Evolutionary conservation across 2,329 filamentous ascomycete genomes (phyloP).

Genomic region (Monosporascus sp.): DNA sequence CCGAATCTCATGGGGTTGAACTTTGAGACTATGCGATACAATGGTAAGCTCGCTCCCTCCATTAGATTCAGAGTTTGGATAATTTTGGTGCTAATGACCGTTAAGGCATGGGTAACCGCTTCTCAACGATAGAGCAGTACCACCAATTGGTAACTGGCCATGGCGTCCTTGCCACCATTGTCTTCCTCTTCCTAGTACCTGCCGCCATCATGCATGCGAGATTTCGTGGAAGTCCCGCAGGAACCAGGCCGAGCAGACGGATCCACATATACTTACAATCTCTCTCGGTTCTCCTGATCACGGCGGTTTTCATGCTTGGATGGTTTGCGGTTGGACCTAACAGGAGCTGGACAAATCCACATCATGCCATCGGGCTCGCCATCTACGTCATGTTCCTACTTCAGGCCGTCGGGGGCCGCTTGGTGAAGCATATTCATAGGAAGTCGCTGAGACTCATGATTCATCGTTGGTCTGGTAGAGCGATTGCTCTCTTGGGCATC

Average conservation of each 20-base stretch:
- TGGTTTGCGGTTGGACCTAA: slow-evolving; percentile 73
- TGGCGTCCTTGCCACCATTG: slow-evolving; percentile 64
- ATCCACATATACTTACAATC: slow-evolving; percentile 73
- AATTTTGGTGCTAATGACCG: slow-evolving; percentile 7
- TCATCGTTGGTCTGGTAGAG: slow-evolving; percentile 82
- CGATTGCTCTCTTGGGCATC: slow-evolving; percentile 74
- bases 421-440: slow-evolving; percentile 50
- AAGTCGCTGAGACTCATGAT: slow-evolving; percentile 55
- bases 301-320: slow-evolving; percentile 68
- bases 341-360: slow-evolving; percentile 71
- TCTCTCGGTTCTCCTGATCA: slow-evolving; percentile 60
- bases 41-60: slow-evolving; percentile 50
- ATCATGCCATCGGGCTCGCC: slow-evolving; percentile 78
- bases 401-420: slow-evolving; percentile 64
- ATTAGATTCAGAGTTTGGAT: neutral
- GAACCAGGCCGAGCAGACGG: slow-evolving; percentile 48
- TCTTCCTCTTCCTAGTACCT: slow-evolving; percentile 71
- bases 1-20: slow-evolving; percentile 73
- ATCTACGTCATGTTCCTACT: slow-evolving; percentile 69
- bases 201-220: slow-evolving; percentile 67
- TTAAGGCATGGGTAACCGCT: slow-evolving; percentile 76
- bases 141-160: slow-evolving; percentile 66
- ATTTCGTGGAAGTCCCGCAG: slow-evolving; percentile 61
- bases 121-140: slow-evolving; percentile 64
- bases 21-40: slow-evolving; percentile 78